These are phyloP conservation scores for Elaeis guineensis DNA, from an alignment of 176 grass and related monocot species.

Conservation along the genomic window DNA sequence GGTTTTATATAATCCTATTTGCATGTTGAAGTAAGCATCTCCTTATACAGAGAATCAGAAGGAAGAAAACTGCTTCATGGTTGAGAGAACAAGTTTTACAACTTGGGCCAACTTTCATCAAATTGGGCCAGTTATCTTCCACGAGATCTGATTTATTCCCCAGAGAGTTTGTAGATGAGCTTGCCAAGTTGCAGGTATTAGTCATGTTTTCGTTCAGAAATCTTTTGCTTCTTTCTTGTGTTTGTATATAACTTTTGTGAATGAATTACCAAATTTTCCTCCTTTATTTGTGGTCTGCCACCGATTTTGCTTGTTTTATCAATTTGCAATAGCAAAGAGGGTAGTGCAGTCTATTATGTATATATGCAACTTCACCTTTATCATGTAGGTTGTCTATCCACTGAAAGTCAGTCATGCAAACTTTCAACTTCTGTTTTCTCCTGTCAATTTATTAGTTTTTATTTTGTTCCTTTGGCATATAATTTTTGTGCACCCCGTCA, in stretches of 20 bases:
- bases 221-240: not conserved
- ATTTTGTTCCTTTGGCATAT: no score
- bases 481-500: no score
- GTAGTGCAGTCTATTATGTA: no score
- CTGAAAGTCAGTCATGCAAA: no score
- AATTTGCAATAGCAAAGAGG: no score
- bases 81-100: conserved; percentile 89
- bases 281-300: not conserved
- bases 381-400: no score
- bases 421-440: no score
- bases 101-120: conserved; percentile 94
- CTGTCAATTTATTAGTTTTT: no score
- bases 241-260: not conserved
- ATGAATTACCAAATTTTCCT: not conserved
- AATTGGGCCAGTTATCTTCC: conserved; percentile 89
- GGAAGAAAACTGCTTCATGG: conserved; percentile 69
- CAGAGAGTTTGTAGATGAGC: conserved; percentile 79
- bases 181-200: conserved; percentile 93
- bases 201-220: not conserved
- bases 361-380: no score
- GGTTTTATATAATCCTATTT: no score
- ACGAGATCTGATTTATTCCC: conserved; percentile 97
- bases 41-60: conserved; percentile 62
- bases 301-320: no score
- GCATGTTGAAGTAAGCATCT: not conserved